phyloP scores from a whole-genome alignment of 805 yeast species.

The Candida anglica region DNA sequence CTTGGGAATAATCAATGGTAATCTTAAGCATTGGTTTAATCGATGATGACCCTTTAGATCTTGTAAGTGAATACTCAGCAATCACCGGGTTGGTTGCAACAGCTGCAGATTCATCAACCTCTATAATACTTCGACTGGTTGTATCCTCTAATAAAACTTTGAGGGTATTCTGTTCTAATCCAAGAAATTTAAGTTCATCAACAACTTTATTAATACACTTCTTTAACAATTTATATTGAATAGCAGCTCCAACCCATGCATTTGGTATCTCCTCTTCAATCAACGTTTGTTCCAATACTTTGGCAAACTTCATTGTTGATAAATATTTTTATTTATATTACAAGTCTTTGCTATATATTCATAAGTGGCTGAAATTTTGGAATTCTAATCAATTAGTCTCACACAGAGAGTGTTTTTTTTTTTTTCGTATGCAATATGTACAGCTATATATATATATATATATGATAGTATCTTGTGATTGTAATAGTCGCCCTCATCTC shows the following conservation, averaged over 20 bases:
- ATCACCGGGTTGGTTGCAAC: conserved; percentile 34
- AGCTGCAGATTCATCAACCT: conserved; percentile 29
- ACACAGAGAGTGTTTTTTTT: too few relatives aligned
- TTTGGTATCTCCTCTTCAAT: conserved; percentile 58
- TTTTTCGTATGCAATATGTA: too few relatives aligned
- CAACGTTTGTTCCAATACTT: conserved; percentile 60
- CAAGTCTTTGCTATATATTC: too few relatives aligned
- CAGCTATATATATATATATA: too few relatives aligned
- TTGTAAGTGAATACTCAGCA: conserved; percentile 39
- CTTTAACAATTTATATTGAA: conserved; percentile 67
- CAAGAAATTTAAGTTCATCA: conserved; percentile 54
- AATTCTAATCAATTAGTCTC: too few relatives aligned
- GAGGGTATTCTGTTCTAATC: conserved; percentile 46
- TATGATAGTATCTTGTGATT: too few relatives aligned
- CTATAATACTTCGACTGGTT: conserved; percentile 19
- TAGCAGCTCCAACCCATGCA: conserved; percentile 66
- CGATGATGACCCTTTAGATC: conserved; percentile 12
- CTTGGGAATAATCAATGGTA: conserved; percentile 26
- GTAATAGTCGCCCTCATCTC: too few relatives aligned
- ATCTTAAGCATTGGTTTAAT: conserved; percentile 38
- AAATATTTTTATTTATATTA: too few relatives aligned
- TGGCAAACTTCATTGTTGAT: conserved; percentile 77
- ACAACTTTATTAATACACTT: conserved; percentile 66
- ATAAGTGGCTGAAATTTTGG: too few relatives aligned
- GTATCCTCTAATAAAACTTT: conserved; percentile 33